These are phyloP conservation scores for Priceomyces haplophilus DNA, from an alignment of 805 yeast genomes.

Conservation along the genomic window DNA sequence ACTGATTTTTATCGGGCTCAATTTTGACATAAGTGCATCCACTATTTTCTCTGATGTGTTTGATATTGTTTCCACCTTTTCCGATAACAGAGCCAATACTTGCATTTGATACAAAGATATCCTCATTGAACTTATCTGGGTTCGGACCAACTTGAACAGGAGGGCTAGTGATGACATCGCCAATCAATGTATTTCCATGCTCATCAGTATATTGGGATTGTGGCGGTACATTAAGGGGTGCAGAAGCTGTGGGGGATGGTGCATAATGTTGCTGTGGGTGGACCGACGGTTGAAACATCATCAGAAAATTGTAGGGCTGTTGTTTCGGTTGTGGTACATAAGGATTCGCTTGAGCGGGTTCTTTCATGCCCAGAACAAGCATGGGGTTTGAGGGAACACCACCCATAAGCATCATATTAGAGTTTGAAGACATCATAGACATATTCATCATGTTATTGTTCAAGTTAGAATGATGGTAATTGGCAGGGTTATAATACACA, in stretches of 20 bases:
- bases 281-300: slow-evolving; percentile 39
- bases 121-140: slow-evolving; percentile 61
- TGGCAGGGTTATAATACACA: slow-evolving; percentile 59
- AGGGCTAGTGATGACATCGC: slow-evolving; percentile 41
- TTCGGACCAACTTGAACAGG: slow-evolving; percentile 30
- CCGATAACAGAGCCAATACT: slow-evolving; percentile 86
- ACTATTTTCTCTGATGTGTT: slow-evolving; percentile 69
- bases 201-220: slow-evolving; percentile 41
- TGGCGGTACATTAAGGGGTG: slow-evolving; percentile 23
- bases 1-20: slow-evolving; percentile 56
- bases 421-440: slow-evolving; percentile 13
- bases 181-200: slow-evolving; percentile 41
- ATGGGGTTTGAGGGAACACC: slow-evolving; percentile 13
- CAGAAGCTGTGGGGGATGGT: slow-evolving; percentile 13
- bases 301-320: slow-evolving; percentile 35
- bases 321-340: slow-evolving; percentile 15
- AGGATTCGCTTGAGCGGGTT: slow-evolving; percentile 11
- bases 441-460: slow-evolving; percentile 14
- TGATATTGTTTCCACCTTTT: slow-evolving; percentile 78
- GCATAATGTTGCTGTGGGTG: slow-evolving; percentile 31
- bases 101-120: slow-evolving; percentile 69
- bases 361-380: slow-evolving; percentile 19
- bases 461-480: slow-evolving; percentile 24
- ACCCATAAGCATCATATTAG: slow-evolving; percentile 20
- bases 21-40: slow-evolving; percentile 73